Conservation (phyloP, 768 basidiomycete species). For the Mycena filopes region DNA sequence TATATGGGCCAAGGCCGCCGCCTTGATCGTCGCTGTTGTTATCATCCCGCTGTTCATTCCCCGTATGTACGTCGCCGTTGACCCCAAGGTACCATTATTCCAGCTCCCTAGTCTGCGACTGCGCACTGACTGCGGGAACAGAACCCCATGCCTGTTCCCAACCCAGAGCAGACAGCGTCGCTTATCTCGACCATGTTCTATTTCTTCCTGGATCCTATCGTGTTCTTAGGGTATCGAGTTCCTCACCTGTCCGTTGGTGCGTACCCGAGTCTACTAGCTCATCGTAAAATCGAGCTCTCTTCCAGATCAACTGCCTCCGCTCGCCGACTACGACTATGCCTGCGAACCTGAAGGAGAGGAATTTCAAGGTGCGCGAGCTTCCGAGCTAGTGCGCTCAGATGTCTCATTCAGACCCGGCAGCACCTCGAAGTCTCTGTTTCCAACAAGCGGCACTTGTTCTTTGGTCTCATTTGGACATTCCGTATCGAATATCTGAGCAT, state of each 20-base stretch:
- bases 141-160: slow-evolving; percentile 47
- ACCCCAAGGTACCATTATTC: slow-evolving; percentile 50
- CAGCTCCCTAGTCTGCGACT: too few species aligned
- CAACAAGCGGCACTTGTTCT: slow-evolving; percentile 44
- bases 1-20: slow-evolving; percentile 64
- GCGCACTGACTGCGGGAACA: slow-evolving; percentile 18
- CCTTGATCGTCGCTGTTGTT: slow-evolving; percentile 57
- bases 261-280: background rate
- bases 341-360: slow-evolving; percentile 39
- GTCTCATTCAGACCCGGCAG: slow-evolving; percentile 1
- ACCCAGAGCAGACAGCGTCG: slow-evolving; percentile 64
- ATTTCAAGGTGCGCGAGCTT: slow-evolving; percentile 43
- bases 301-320: slow-evolving; percentile 65
- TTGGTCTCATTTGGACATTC: slow-evolving; percentile 55
- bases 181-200: slow-evolving; percentile 56
- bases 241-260: slow-evolving; percentile 51
- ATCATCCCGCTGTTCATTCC: slow-evolving; percentile 67
- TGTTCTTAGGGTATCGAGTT: slow-evolving; percentile 54
- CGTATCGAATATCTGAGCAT: slow-evolving; percentile 40
- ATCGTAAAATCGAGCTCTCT: background rate
- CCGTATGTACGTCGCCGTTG: slow-evolving; percentile 65
- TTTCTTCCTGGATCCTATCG: slow-evolving; percentile 63
- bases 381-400: slow-evolving; percentile 33
- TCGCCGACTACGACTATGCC: slow-evolving; percentile 66
- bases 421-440: slow-evolving; percentile 24